Percentiles rank a stretch among this genome's conserved stretches.
Evolutionary conservation across 1,284 basidiomycete species (phyloP).

Genomic region (Apiotrichum akiyoshidainum): DNA sequence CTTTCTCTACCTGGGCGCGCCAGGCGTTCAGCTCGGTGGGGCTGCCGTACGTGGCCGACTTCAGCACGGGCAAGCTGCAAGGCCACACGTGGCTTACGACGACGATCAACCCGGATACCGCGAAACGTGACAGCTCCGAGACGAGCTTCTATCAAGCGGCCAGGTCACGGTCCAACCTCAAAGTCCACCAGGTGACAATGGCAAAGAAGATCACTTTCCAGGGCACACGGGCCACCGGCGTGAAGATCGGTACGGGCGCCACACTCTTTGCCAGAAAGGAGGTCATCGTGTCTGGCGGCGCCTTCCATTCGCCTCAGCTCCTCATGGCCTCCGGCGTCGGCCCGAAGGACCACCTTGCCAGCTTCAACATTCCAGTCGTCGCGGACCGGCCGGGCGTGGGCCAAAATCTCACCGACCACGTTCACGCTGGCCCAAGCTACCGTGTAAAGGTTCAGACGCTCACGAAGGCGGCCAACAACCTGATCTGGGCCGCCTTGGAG

Average conservation of each 20-base stretch:
- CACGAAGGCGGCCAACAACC: not conserved
- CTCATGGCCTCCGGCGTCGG: conserved; percentile 11
- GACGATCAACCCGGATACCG: not conserved
- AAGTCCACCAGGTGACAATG: not conserved
- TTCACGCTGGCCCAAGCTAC: conserved; percentile 7
- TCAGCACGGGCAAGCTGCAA: conserved; percentile 4
- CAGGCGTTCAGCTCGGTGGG: not conserved
- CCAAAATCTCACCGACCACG: conserved; percentile 27
- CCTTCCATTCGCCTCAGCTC: conserved; percentile 10
- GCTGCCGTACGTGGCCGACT: not conserved
- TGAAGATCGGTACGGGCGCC: not conserved
- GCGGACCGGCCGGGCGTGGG: conserved; percentile 21
- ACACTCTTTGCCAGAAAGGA: conserved; percentile 3
- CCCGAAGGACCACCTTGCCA: not conserved
- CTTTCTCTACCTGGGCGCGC: not conserved
- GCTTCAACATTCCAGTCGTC: conserved; percentile 13
- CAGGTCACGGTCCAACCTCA: not conserved
- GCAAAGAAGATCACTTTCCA: conserved; percentile 1
- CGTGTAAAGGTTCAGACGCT: conserved; percentile 5
- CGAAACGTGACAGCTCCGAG: not conserved
- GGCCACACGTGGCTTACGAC: not conserved
- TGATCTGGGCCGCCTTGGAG: not conserved
- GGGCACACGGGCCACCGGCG: conserved; percentile 1
- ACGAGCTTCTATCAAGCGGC: not conserved
- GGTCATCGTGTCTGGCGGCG: conserved; percentile 12